These are phyloP conservation scores for Mycena indigotica DNA, from an alignment of 768 basidiomycete genomes.

Conservation along the genomic window DNA sequence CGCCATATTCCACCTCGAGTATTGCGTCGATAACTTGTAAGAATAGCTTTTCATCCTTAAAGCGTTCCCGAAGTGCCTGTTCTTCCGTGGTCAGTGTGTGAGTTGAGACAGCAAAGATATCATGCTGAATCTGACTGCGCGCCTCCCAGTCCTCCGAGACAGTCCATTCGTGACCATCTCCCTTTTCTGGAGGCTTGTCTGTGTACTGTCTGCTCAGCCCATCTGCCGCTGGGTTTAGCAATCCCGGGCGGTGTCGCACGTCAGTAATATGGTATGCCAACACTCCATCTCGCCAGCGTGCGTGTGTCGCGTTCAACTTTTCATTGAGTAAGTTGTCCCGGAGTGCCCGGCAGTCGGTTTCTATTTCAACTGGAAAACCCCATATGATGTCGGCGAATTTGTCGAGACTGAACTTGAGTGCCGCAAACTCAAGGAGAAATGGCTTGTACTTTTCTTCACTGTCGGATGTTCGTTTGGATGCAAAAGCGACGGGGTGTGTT, in stretches of 20 bases:
- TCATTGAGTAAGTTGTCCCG: slow-evolving; percentile 28
- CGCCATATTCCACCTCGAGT: slow-evolving; percentile 22
- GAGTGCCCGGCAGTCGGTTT: slow-evolving; percentile 38
- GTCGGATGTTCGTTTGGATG: slow-evolving; percentile 32
- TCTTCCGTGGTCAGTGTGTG: background rate
- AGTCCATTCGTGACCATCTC: slow-evolving; percentile 18
- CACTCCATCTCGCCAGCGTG: slow-evolving; percentile 34
- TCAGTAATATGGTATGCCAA: slow-evolving; percentile 26
- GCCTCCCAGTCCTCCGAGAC: slow-evolving; percentile 29
- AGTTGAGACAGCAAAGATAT: background rate
- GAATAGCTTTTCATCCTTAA: slow-evolving; percentile 23
- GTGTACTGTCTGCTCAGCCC: slow-evolving; percentile 20
- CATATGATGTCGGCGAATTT: slow-evolving; percentile 31
- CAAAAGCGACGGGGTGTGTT: slow-evolving; percentile 31
- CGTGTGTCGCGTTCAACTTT: slow-evolving; percentile 29
- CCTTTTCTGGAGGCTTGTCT: background rate
- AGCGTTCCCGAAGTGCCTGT: background rate
- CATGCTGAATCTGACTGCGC: slow-evolving; percentile 7
- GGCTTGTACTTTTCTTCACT: slow-evolving; percentile 33
- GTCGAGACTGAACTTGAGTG: slow-evolving; percentile 33
- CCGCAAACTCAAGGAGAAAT: slow-evolving; percentile 37
- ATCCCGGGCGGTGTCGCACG: slow-evolving; percentile 23
- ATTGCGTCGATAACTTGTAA: slow-evolving; percentile 27
- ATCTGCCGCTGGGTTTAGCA: slow-evolving; percentile 24
- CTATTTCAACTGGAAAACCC: slow-evolving; percentile 31